Percentiles rank a stretch among this genome's conserved stretches.
Evolutionary conservation across 768 basidiomycete species (phyloP).

Genomic region (Tulasnella sp.): DNA sequence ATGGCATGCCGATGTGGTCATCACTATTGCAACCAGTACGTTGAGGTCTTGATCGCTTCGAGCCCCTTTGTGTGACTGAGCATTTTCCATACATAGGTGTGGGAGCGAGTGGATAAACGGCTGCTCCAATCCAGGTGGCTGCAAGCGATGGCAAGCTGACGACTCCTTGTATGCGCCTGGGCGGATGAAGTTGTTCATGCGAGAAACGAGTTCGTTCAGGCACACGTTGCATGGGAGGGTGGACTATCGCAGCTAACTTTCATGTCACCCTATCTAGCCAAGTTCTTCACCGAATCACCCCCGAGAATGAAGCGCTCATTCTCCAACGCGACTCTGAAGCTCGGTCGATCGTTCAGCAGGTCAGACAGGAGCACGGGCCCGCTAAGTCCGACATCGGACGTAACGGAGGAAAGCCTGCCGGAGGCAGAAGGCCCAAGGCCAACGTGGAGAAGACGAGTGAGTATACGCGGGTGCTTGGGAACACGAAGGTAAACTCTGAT

Average conservation of each 20-base stretch:
- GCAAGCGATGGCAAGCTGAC: conserved; percentile 7
- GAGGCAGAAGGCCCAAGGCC: conserved; percentile 1
- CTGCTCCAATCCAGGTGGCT: neutral
- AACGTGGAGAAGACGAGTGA: conserved; percentile 7
- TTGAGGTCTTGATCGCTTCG: neutral
- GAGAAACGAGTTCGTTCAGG: neutral
- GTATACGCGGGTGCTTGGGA: neutral
- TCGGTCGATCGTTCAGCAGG: neutral
- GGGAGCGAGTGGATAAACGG: conserved; percentile 15
- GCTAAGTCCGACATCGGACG: conserved; percentile 3
- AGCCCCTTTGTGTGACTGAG: neutral
- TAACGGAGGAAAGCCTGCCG: neutral
- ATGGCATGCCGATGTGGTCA: conserved; percentile 24
- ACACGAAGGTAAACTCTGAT: neutral
- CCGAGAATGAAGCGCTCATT: neutral
- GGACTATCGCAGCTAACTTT: neutral
- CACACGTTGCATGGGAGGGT: neutral
- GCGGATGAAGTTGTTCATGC: neutral
- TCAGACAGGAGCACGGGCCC: neutral
- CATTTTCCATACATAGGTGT: neutral
- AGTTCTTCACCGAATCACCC: neutral
- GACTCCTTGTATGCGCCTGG: neutral
- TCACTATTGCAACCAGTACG: conserved; percentile 24
- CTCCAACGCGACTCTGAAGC: neutral
- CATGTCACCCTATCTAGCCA: neutral